A percentile compares a stretch with the other conserved stretches of the same genome.
These are phyloP conservation scores for Epichloe bromicola DNA, from an alignment of 2,329 filamentous ascomycete genomes.

Conservation along the genomic window DNA sequence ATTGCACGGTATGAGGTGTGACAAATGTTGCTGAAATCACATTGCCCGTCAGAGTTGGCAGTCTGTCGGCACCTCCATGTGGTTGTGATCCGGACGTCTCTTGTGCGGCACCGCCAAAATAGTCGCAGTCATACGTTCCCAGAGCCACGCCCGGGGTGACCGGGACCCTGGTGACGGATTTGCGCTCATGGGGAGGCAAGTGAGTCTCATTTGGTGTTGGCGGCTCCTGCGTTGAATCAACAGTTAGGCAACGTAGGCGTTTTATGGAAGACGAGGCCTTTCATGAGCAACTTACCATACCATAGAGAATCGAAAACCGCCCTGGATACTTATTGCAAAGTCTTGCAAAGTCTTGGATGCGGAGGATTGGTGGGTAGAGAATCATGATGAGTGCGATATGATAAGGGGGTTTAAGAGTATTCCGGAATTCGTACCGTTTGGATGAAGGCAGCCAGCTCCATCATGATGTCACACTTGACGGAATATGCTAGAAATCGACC, in stretches of 20 bases:
- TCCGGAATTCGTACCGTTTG: neutral
- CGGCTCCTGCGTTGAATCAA: neutral
- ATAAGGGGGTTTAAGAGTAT: no score
- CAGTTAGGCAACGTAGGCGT: neutral
- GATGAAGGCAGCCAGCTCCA: no score
- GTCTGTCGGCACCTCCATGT: neutral
- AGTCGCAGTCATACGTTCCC: constrained; percentile 3
- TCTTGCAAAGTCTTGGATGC: neutral
- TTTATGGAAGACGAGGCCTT: neutral
- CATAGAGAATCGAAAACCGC: neutral
- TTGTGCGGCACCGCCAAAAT: neutral
- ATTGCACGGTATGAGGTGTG: constrained; percentile 1
- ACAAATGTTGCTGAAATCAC: constrained; percentile 3
- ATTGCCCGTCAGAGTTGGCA: neutral
- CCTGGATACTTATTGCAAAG: neutral
- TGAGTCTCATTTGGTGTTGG: constrained; percentile 1
- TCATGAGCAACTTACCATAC: neutral
- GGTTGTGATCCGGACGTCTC: neutral
- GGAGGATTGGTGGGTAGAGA: neutral
- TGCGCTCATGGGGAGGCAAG: constrained; percentile 3
- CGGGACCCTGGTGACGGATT: constrained; percentile 2
- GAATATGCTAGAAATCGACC: neutral
- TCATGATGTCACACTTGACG: neutral
- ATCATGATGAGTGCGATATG: neutral
- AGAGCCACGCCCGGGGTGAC: constrained; percentile 6